Evolutionary conservation across 768 basidiomycete genomes (phyloP).

Genomic region (Terana coerulea): DNA sequence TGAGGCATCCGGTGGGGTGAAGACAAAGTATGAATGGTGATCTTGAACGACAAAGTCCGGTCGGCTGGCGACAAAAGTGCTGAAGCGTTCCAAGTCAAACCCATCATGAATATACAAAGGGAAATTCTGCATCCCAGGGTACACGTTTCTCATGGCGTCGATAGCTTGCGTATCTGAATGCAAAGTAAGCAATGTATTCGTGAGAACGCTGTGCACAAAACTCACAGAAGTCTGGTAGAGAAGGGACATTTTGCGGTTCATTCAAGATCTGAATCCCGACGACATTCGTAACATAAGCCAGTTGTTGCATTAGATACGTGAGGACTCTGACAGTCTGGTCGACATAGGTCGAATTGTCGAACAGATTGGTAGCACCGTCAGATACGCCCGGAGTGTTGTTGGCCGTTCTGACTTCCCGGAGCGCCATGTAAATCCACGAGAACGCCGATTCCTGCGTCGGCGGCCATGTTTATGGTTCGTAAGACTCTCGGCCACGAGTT

Average conservation of each 20-base stretch:
- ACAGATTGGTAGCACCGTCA: slow-evolving; percentile 36
- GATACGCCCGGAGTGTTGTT: slow-evolving; percentile 43
- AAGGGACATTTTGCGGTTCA: slow-evolving; percentile 46
- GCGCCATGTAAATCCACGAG: slow-evolving; percentile 54
- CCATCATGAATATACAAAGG: slow-evolving; percentile 70
- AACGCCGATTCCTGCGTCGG: slow-evolving; percentile 40
- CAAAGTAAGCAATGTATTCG: not conserved
- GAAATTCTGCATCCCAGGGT: slow-evolving; percentile 35
- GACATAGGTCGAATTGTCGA: slow-evolving; percentile 31
- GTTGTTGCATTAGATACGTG: slow-evolving; percentile 33
- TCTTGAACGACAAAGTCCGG: slow-evolving; percentile 68
- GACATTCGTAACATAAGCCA: slow-evolving; percentile 35
- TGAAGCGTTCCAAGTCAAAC: slow-evolving; percentile 55
- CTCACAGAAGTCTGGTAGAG: slow-evolving; percentile 42
- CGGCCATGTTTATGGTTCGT: slow-evolving; percentile 41
- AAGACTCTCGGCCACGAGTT: slow-evolving; percentile 43
- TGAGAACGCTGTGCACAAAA: too few species aligned
- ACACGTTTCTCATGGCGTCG: slow-evolving; percentile 38
- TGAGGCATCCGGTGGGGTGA: slow-evolving; percentile 47
- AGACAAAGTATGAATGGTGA: slow-evolving; percentile 73
- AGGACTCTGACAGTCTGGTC: slow-evolving; percentile 38
- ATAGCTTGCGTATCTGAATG: slow-evolving; percentile 49
- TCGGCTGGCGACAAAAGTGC: slow-evolving; percentile 43
- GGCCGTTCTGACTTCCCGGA: slow-evolving; percentile 43
- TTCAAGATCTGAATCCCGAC: slow-evolving; percentile 47